Evolutionary conservation across 148 eudicot genomes (phyloP).

Genomic region (Silene uniflora): DNA sequence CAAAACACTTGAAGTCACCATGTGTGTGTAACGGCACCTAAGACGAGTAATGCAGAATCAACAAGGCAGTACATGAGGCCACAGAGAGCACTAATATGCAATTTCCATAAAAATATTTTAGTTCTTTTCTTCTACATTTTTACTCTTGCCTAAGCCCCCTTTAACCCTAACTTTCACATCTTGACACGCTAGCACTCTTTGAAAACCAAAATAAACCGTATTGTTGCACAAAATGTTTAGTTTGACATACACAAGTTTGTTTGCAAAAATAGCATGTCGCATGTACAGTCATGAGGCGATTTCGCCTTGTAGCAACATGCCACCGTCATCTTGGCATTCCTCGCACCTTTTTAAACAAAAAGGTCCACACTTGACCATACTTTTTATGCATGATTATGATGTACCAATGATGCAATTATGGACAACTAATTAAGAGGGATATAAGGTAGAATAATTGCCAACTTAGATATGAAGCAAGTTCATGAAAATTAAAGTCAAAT

Average conservation of each 20-base stretch:
- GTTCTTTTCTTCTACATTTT: too few species aligned
- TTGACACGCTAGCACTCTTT: not conserved
- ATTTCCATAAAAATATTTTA: too few species aligned
- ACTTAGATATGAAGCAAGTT: not conserved
- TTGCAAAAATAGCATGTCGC: not conserved
- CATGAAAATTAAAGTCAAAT: not conserved
- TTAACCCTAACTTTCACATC: not conserved
- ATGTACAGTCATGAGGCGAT: not conserved
- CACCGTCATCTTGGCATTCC: not conserved
- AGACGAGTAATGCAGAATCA: too few species aligned
- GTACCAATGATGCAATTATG: not conserved
- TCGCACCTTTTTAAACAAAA: not conserved
- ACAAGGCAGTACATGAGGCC: too few species aligned
- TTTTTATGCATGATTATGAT: not conserved
- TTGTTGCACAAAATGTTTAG: not conserved
- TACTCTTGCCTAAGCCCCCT: not conserved
- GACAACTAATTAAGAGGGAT: not conserved
- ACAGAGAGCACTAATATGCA: too few species aligned
- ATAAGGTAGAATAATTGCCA: not conserved
- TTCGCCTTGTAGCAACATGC: not conserved
- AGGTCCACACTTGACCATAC: not conserved
- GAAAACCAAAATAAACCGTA: not conserved
- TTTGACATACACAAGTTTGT: not conserved
- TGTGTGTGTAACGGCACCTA: too few species aligned
- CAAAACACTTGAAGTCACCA: too few species aligned